Base-by-base conservation (phyloP, 1,284 basidiomycete species). In the Heliocybe sulcata region DNA sequence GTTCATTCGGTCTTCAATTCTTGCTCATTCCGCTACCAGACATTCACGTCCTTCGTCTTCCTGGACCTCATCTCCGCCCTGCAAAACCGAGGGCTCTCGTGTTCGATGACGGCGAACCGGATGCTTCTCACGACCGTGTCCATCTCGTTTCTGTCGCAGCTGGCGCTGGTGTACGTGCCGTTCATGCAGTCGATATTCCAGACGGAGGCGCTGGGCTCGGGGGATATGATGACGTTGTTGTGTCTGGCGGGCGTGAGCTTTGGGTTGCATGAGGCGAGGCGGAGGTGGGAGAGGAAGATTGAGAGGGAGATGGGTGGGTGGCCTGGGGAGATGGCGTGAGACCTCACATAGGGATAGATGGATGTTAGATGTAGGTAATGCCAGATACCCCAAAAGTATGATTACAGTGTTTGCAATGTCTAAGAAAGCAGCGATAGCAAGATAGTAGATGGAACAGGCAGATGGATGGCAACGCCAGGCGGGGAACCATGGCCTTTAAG, bases 11-110 rank as follows among this genome's bases (percentile, higher is more conserved):
- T 12, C 8, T 2, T n/a, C 14, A 35, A 50, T 20, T 31, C 20
- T 23, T 3, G 23, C 16, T 23, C 4, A 22, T 10, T 53, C 33
- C 20, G 45, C 19, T 29, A 29, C 9, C 64, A 95, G 94, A 98
- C 95, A 2, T 99, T 99, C 69, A 92, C 94, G 16, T 90, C 85
- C 66, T 98, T 98, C 71, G 96, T 99, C 56, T 91, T 98, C 76
- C 85, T 99, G 57, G 96, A 98, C 71, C 83, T 99, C 38, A 90
- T 94, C 1, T 96, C 93, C 22, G 96, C 96, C 0, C 71, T 98
- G 19, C 96, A 98, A 69, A 97, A 94, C 69, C 88, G 96, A 48
- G 94, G 94, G 8, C 79, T 97, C 8, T 85, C 86, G 20, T 92
- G 90, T 61, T 82, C 83, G 9, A 65, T 94, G 23, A 75, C 81